phyloP scores from a whole-genome alignment of 192 early-diverging fungal genomes.

The Chytriomyces confervae region DNA sequence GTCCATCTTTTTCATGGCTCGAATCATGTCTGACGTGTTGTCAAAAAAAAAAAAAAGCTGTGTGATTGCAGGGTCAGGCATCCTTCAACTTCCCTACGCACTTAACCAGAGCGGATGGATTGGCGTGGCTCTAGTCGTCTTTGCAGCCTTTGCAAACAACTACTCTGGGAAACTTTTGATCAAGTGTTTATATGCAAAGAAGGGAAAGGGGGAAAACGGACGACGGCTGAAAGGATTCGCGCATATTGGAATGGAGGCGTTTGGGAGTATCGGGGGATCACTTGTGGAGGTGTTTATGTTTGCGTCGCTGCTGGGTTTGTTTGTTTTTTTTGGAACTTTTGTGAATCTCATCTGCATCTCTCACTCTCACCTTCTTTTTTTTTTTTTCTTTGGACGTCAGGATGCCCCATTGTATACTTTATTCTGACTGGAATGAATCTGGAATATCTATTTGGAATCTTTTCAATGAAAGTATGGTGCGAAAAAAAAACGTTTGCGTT shows the following conservation, averaged over 20 bases:
- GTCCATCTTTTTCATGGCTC: not conserved
- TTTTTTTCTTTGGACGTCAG: constrained; percentile 12
- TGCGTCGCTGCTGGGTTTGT: constrained; percentile 67
- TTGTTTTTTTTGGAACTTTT: not conserved
- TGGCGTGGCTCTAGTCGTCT: constrained; percentile 68
- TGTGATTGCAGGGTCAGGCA: constrained; percentile 80
- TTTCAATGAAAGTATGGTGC: constrained; percentile 29
- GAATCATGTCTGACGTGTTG: not conserved
- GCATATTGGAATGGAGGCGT: constrained; percentile 70
- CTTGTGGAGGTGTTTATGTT: constrained; percentile 67
- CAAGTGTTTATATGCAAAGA: constrained; percentile 74
- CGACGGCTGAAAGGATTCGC: constrained; percentile 50
- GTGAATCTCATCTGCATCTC: not conserved
- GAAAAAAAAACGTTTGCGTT: not conserved
- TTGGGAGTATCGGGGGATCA: constrained; percentile 68
- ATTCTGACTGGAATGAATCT: constrained; percentile 73
- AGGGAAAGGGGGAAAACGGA: constrained; percentile 33
- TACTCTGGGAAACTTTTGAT: constrained; percentile 80
- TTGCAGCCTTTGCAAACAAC: constrained; percentile 71
- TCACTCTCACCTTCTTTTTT: not conserved
- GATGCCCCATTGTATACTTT: constrained; percentile 48
- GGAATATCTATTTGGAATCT: constrained; percentile 56
- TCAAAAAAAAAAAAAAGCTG: constrained; percentile 44
- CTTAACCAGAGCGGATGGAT: constrained; percentile 80
- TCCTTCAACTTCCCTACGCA: constrained; percentile 83